Evolutionary conservation across 176 grass and related monocot species (phyloP).

Genomic region (Cocos nucifera): DNA sequence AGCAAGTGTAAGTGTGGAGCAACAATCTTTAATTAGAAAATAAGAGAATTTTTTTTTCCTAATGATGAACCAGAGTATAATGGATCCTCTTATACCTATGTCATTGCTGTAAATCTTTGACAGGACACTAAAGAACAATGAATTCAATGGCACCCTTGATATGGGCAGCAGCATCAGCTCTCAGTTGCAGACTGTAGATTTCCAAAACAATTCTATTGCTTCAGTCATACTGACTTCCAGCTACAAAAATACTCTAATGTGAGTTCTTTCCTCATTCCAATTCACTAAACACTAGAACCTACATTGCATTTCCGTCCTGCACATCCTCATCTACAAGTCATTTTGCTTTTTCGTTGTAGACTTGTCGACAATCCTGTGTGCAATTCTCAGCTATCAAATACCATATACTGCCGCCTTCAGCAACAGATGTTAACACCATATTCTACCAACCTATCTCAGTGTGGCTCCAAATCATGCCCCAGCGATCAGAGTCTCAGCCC

Average conservation of each 20-base stretch:
- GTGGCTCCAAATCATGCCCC: constrained; percentile 34
- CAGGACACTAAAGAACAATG: constrained; percentile 54
- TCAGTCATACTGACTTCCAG: constrained; percentile 11
- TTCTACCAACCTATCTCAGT: constrained; percentile 40
- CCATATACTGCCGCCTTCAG: constrained; percentile 35
- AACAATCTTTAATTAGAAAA: too few species aligned
- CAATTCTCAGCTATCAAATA: constrained; percentile 16
- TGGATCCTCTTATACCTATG: too few species aligned
- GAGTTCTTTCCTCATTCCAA: constrained; percentile 9
- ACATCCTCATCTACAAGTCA: too few species aligned
- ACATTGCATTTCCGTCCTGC: too few species aligned
- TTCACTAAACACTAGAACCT: too few species aligned
- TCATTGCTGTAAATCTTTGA: too few species aligned
- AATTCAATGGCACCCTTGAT: constrained; percentile 41
- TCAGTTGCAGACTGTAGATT: constrained; percentile 46
- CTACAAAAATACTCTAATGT: constrained; percentile 44
- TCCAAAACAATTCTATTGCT: constrained; percentile 54
- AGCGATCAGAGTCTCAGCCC: constrained; percentile 43
- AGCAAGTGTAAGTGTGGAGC: constrained; percentile 73
- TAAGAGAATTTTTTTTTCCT: too few species aligned
- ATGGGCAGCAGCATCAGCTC: constrained; percentile 39
- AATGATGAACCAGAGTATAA: too few species aligned
- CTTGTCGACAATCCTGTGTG: constrained; percentile 65
- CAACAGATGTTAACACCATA: constrained; percentile 18
- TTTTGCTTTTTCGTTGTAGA: constrained; percentile 16